These are phyloP conservation scores for Prototheca stagnorum DNA, from an alignment of 163 green algal species.

Conservation along the genomic window DNA sequence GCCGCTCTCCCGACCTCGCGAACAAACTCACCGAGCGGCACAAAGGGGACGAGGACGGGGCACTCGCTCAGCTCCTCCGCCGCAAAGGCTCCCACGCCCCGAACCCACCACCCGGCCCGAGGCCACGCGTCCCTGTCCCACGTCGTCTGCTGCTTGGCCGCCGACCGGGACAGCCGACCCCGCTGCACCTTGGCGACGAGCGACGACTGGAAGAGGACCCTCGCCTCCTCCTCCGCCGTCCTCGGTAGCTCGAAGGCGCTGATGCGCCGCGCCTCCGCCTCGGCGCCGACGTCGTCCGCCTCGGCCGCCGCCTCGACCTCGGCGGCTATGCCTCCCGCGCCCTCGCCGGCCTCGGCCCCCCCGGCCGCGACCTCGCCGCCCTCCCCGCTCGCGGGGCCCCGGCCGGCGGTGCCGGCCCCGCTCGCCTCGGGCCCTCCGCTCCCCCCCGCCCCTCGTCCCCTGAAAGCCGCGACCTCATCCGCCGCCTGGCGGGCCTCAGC, in stretches of 20 bases:
- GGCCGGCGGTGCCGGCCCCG: too few species aligned
- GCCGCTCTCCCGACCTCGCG: conserved; percentile 17
- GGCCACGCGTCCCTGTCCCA: conserved; percentile 35
- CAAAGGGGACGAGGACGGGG: conserved; percentile 34
- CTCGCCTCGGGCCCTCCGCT: too few species aligned
- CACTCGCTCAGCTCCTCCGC: conserved; percentile 30
- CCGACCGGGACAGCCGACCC: background rate
- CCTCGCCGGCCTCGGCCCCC: background rate
- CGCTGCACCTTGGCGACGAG: conserved; percentile 2
- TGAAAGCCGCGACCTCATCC: too few species aligned
- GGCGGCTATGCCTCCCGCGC: background rate
- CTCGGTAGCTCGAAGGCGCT: background rate
- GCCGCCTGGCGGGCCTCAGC: too few species aligned
- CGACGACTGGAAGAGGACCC: conserved; percentile 11
- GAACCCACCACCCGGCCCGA: conserved; percentile 33
- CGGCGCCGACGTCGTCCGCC: background rate
- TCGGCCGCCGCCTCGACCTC: background rate
- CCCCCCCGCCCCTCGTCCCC: too few species aligned
- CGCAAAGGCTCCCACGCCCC: conserved; percentile 19
- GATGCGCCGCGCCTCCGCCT: background rate
- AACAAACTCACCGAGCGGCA: conserved; percentile 46
- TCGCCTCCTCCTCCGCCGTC: conserved; percentile 1
- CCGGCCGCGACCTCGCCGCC: too few species aligned
- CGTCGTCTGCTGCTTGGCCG: conserved; percentile 1
- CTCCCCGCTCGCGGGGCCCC: too few species aligned